Evolutionary conservation across 345 rosid species (phyloP).

Genomic region (Populus deltoides): DNA sequence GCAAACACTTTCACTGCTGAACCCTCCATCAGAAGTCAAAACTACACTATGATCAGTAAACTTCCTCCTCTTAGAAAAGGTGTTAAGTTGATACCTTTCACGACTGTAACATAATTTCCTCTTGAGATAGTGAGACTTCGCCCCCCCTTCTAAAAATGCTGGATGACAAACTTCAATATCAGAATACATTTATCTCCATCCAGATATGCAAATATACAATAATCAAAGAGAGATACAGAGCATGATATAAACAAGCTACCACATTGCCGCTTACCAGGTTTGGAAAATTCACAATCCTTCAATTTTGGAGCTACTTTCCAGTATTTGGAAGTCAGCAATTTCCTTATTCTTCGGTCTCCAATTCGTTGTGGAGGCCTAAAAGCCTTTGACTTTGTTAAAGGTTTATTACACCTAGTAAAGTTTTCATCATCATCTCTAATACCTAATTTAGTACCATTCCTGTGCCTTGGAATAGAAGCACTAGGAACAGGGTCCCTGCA

Average conservation of each 20-base stretch:
- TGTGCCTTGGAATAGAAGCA: constrained; percentile 46
- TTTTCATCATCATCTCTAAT: constrained; percentile 73
- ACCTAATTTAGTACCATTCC: constrained; percentile 55
- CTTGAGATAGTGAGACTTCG: constrained; percentile 53
- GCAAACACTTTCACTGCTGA: constrained; percentile 85
- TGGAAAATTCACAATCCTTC: constrained; percentile 51
- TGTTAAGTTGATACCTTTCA: constrained; percentile 44
- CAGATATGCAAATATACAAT: neutral
- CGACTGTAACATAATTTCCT: constrained; percentile 48
- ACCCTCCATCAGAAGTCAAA: constrained; percentile 64
- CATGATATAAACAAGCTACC: constrained; percentile 2
- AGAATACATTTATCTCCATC: constrained; percentile 9
- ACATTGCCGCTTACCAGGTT: constrained; percentile 51
- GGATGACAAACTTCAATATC: constrained; percentile 9
- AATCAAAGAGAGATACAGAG: neutral
- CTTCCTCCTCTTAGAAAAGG: constrained; percentile 64
- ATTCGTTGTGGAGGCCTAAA: constrained; percentile 58
- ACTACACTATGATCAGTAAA: constrained; percentile 45
- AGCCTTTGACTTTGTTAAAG: constrained; percentile 46
- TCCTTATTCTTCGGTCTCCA: constrained; percentile 59
- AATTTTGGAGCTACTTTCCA: constrained; percentile 63
- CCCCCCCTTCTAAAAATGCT: constrained; percentile 46
- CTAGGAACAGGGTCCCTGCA: constrained; percentile 25
- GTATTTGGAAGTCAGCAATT: constrained; percentile 54
- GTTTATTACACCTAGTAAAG: constrained; percentile 50